Evolutionary conservation across 257 asterid genomes (phyloP).

Genomic region (Marsdenia floribunda): DNA sequence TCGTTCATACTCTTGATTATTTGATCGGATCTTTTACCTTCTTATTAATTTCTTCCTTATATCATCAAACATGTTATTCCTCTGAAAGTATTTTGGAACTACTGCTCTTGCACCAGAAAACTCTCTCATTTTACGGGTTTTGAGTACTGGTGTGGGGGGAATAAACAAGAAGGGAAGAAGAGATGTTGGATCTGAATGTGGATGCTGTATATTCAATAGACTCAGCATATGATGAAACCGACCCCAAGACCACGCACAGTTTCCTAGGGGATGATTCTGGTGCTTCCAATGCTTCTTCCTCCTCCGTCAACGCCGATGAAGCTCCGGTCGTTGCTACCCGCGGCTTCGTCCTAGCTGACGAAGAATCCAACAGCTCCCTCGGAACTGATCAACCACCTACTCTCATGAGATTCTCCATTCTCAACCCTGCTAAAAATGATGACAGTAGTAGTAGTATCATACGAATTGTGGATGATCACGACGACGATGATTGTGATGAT

Average conservation of each 20-base stretch:
- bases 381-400: conserved; percentile 32
- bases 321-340: not conserved
- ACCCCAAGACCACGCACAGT: conserved; percentile 17
- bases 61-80: not conserved
- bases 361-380: conserved; percentile 50
- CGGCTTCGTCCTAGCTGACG: conserved; percentile 28
- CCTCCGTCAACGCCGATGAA: conserved; percentile 29
- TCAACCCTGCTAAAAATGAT: conserved; percentile 16
- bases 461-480: conserved; percentile 33
- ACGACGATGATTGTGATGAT: conserved; percentile 1
- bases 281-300: conserved; percentile 45
- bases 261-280: conserved; percentile 39
- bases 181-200: conserved; percentile 84
- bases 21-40: not conserved
- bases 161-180: not conserved
- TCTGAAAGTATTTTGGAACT: not conserved
- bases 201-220: conserved; percentile 43
- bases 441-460: conserved; percentile 10
- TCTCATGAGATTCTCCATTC: conserved; percentile 60
- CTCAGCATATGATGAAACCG: conserved; percentile 37
- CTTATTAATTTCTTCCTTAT: not conserved
- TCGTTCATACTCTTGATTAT: not conserved
- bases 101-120: not conserved
- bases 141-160: not conserved
- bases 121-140: not conserved